Evolutionary conservation across 805 yeast genomes (phyloP), one percentile per base, ranked within the genome.

Genomic region (Wickerhamia fluorescens): DNA sequence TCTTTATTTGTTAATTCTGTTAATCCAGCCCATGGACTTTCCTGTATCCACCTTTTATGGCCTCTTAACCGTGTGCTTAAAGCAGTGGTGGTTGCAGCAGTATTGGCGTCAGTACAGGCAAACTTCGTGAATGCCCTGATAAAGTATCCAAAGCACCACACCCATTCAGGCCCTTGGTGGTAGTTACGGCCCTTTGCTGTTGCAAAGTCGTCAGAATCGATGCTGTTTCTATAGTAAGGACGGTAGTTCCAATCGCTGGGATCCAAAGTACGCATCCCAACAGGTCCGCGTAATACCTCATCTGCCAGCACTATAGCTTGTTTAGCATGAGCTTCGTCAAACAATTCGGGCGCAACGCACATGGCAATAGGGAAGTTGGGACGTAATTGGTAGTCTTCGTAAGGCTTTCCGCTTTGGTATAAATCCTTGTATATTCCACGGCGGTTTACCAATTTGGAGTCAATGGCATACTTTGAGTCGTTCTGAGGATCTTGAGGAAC

Each of bases 91-190:
- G 68, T 71, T 3, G 66, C 58, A 2, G 77, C 60, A 4, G 78
- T 73, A 3, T 23, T 35, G 5, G 37, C 36, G 5, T 34, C 35
- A 3, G 47, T 33, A 26, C 65, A 53, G 42, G 77, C 75, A 48
- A 80, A 74, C 25, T 59, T 52, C 21, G 73, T 60, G 44, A 66
- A 76, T 0, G 97, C 95, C 38, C 96, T 71, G 41, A 92, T 57
- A 49, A 86, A 89, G 53, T 75, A 87, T 3, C 98, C 98, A 15
- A 70, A 67, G 34, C 77, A 72, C 96, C 96, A 89, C 19, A 84
- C 82, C 98, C 98, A 89, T 51, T 92, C 98, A 2, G 98, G 98
- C 2, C 98, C 98, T 58, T 89, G 97, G 55, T 89, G 98, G 53
- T 89, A 89, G 58, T 92, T 92, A 45, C 97, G 73, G 17, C 98